These are phyloP conservation scores for Botrytis aclada DNA, from an alignment of 2,329 filamentous ascomycete species.

Conservation along the genomic window DNA sequence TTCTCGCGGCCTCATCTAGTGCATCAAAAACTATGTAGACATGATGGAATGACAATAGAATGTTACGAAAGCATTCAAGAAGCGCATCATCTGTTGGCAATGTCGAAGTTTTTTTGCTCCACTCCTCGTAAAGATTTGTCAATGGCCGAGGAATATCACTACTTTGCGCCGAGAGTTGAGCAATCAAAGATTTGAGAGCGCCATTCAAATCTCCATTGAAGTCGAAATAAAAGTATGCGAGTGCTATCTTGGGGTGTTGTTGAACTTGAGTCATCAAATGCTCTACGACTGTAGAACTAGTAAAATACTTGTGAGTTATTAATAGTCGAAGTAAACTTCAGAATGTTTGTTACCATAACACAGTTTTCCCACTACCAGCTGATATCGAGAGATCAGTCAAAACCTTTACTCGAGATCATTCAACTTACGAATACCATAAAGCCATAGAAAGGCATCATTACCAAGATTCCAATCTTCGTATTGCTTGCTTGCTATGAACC, in stretches of 20 bases:
- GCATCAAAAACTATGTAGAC: conserved; percentile 42
- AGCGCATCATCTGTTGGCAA: conserved; percentile 20
- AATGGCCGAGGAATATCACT: conserved; percentile 21
- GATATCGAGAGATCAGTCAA: conserved; percentile 21
- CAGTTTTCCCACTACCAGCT: conserved; percentile 43
- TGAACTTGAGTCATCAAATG: conserved; percentile 26
- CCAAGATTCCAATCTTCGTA: conserved; percentile 36
- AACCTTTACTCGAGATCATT: background rate
- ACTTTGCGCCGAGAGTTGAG: conserved; percentile 39
- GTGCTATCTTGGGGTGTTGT: conserved; percentile 28
- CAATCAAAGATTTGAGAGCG: conserved; percentile 39
- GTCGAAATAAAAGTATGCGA: conserved; percentile 44
- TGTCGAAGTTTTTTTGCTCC: conserved; percentile 11
- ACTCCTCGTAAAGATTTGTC: conserved; percentile 21
- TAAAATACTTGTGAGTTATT: background rate
- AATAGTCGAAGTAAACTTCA: background rate
- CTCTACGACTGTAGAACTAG: conserved; percentile 38
- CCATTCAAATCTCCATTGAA: conserved; percentile 39
- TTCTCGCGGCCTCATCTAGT: conserved; percentile 39
- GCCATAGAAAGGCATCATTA: conserved; percentile 41
- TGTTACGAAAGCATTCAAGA: conserved; percentile 17
- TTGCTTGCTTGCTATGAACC: conserved; percentile 26
- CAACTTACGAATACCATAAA: conserved; percentile 37
- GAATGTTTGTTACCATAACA: conserved; percentile 36
- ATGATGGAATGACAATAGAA: conserved; percentile 33